Evolutionary conservation across 805 yeast genomes (phyloP), one percentile per base, ranked within the genome.

Genomic region (Suhomyces pyralidae): DNA sequence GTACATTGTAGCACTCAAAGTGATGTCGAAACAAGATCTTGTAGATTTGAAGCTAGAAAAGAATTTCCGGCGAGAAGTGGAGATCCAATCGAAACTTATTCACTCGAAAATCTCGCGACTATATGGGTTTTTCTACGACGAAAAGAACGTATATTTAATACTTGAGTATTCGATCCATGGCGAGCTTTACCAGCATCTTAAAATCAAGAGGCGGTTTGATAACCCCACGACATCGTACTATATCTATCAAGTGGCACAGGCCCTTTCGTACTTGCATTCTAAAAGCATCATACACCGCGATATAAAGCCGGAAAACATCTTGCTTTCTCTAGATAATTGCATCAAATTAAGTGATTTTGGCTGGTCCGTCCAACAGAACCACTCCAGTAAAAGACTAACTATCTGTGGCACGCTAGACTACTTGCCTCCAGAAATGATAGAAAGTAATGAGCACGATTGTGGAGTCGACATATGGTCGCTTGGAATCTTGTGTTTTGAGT

Each of bases 321-420:
- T 93, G 43, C 73, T 93, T 9, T 90, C 90, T 6, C 79, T 84
- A 55, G 83, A 89, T 63, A 88, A 91, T 57, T 81, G 81, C 22
- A 78, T 93, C 51, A 93, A 92, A 66, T 78, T 93, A 38, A 86
- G 97, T 17, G 99, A 93, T 70, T 93, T 94, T 66, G 99, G 99
- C 12, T 93, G 97, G 97, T 87, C 96, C 51, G 93, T 92, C 56
- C 84, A 83, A n/a, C 58, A 55, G 15, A 49, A 46, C 55, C 26
- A 60, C 48, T 42, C 52, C 17, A 55, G 54, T 9, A 80, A 81
- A 56, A 74, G 97, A 61, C 77, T 83, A 14, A 93, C 98, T 0
- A 81, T 94, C 74, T 94, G 98, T 69, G 98, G 99, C 0, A 94
- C 99, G 0, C 74, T 93, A 40, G 98, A 94, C 69, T 93, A 93